Evolutionary conservation across 495 filamentous ascomycete species (phyloP), one percentile per base, ranked within the genome.

Genomic region (Lepraria neglecta): DNA sequence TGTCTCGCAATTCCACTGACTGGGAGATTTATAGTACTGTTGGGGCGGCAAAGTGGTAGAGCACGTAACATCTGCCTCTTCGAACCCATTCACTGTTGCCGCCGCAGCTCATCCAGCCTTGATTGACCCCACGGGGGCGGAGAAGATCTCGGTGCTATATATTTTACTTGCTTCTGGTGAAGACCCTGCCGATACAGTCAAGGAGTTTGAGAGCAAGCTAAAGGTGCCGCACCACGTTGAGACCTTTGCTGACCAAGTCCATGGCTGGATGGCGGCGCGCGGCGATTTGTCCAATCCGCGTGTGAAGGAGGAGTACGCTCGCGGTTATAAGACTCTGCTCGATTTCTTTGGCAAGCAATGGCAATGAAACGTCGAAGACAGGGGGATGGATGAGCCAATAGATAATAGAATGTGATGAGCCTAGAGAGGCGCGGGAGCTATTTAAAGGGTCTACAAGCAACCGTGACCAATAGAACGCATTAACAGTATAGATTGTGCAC

Each of bases 251-350:
- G 84, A 87, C 62, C 90, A 95, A 78, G 82, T 92, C 58, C 90
- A 95, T 74, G 90, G 90, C 42, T 95, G 84, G 82, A 95, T 95
- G 90, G 88, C 87, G 15, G 90, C 90, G 15, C 70, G 72, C 27
- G 77, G 75, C 31, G 78, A 92, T 71, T 70, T 94, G 45, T 80
- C 84, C 53, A 76, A 94, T 66, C 72, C 72, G 6, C 78, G 80
- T 58, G 85, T 89, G 52, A 82, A 79, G 69, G 79, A 77, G 67
- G 88, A 91, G 76, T 95, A 92, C 70, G 80, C 83, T 73, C 76
- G 87, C 12, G 90, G 88, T 0, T 95, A 94, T 69, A 79, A 84
- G 78, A 81, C 79, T 14, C 75, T 88, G 52, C 68, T 92, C 48
- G 80, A 83, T 54, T 92, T 90, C 72, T 86, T 92, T 72, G 79